A percentile compares a stretch with the other conserved stretches of the same genome.
Evolutionary conservation across 805 yeast species (phyloP).

Genomic region (Wickerhamiella allomyrinae): DNA sequence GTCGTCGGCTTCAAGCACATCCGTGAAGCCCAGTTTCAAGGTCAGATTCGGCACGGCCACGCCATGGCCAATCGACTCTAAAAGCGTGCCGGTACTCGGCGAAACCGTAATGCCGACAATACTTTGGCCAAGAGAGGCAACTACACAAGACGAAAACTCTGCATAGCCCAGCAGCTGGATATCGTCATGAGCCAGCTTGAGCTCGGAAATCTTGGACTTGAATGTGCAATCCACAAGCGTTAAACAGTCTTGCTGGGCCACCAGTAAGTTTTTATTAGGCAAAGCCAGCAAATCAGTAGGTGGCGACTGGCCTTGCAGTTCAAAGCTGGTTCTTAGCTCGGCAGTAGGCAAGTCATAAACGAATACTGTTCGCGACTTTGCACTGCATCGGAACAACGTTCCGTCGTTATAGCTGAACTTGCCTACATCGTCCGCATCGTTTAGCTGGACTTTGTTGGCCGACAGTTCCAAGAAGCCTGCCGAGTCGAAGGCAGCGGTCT

Average conservation of each 20-base stretch:
- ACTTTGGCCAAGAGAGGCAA: conserved; percentile 7
- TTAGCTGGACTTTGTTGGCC: neutral
- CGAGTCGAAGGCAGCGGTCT: conserved; percentile 1
- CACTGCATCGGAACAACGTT: conserved; percentile 4
- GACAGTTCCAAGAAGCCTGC: neutral
- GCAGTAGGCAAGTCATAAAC: conserved; percentile 7
- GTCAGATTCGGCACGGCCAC: conserved; percentile 8
- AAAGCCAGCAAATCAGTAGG: conserved; percentile 10
- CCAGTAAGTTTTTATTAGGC: conserved; percentile 10
- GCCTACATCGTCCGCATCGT: neutral
- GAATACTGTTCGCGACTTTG: neutral
- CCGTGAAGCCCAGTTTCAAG: conserved; percentile 18
- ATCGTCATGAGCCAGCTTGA: neutral
- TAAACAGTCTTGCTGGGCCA: conserved; percentile 4
- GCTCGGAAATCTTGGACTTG: conserved; percentile 9
- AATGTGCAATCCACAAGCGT: conserved; percentile 14
- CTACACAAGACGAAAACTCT: conserved; percentile 6
- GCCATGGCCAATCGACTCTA: conserved; percentile 17
- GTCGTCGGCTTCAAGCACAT: conserved; percentile 23
- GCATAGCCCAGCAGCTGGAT: conserved; percentile 9
- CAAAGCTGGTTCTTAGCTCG: conserved; percentile 2
- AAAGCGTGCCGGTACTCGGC: conserved; percentile 13
- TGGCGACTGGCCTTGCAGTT: conserved; percentile 5
- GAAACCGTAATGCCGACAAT: conserved; percentile 16
- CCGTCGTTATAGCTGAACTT: conserved; percentile 6